Base-by-base conservation (phyloP, 2,329 filamentous ascomycete genomes). In the Penicillium sp. region DNA sequence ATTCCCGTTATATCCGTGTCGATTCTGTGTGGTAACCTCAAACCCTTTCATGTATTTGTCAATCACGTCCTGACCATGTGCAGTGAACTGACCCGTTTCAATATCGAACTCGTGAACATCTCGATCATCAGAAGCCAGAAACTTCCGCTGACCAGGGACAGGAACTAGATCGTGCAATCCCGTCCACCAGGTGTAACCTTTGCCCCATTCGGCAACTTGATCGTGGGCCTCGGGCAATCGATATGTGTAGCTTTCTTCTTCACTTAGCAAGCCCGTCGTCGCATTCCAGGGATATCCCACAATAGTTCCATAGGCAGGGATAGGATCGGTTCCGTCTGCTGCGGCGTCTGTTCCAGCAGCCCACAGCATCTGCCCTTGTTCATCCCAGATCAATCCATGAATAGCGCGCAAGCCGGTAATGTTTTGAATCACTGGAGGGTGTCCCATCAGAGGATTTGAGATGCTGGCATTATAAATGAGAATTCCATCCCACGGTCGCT, bases 371-470 rank as follows among this genome's bases (percentile, higher is more conserved):
- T 52, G 51, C 2, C 37, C 47, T 20, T 47, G 30, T 26, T 55
- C 52, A 20, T 55, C 52, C 52, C 51, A 55, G 26, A 55, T 54
- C 49, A 55, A 35, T 1, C 37, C 48, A 16, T 55, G 51, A 11
- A 55, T 51, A 10, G 52, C 51, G 1, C 47, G 47, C 0, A 55
- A 40, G 12, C 52, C 52, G 8, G 52, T 53, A 18, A 55, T 33
- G 15, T 45, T 51, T 30, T 55, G 52, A 15, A 55, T 17, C 7
- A 55, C 40, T 1, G 45, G 51, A 1, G 52, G 48, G 9, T 51
- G 36, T n/a, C 51, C 42, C 8, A 41, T 38, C 9, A 55, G 44
- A 2, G 51, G 47, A 8, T 48, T 44, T 0, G 31, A 47, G 7
- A 30, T 22, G 16, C 48, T 55, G n/a, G 44, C 39, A 2, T 55